phyloP scores from a whole-genome alignment of 257 asterid genomes.

The Solanum arcanum region DNA sequence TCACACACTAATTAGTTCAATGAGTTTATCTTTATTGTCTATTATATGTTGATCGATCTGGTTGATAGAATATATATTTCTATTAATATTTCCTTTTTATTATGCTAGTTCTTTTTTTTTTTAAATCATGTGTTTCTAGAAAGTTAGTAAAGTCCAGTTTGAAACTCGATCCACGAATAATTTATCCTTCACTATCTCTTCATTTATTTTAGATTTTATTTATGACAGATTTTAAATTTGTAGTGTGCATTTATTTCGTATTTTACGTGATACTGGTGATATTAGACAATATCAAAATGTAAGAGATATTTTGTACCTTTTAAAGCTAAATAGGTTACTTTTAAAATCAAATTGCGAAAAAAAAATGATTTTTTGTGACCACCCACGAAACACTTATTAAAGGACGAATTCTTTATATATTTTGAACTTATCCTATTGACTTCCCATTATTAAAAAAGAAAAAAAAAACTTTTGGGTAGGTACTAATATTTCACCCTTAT shows the following conservation, averaged over 20 bases:
- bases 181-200: neutral
- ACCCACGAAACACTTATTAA: no score
- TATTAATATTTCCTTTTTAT: neutral
- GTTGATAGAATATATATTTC: neutral
- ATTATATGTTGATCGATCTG: neutral
- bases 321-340: neutral
- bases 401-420: neutral
- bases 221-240: neutral
- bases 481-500: neutral
- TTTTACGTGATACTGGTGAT: neutral
- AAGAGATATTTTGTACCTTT: neutral
- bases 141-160: neutral
- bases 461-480: neutral
- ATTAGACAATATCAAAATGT: neutral
- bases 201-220: neutral
- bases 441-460: rapidly evolving
- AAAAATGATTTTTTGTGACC: neutral
- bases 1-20: neutral
- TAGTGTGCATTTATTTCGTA: neutral
- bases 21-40: neutral
- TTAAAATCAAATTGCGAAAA: neutral
- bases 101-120: neutral
- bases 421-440: neutral
- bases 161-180: neutral
- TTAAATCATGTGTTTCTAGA: neutral